phyloP scores from a whole-genome alignment of 495 filamentous ascomycete genomes.

The Lichenothelia convexa region DNA sequence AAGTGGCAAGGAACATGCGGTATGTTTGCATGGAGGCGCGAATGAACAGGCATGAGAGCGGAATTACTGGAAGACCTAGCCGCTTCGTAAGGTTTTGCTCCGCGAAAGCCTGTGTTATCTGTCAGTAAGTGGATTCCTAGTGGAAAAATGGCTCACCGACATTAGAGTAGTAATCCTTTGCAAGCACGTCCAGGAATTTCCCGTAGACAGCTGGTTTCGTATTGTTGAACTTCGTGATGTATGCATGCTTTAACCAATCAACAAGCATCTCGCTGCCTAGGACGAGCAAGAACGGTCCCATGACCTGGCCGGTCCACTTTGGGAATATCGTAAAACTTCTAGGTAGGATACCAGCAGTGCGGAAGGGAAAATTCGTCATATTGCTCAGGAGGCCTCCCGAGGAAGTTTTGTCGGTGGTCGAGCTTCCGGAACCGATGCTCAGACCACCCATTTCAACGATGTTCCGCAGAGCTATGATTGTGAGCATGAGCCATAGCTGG shows the following conservation, averaged over 20 bases:
- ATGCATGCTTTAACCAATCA: conserved; percentile 94
- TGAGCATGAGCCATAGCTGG: conserved; percentile 90
- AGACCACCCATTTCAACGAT: conserved; percentile 78
- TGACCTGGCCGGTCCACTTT: conserved; percentile 68
- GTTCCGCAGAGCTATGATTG: conserved; percentile 89
- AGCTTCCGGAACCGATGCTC: conserved; percentile 15
- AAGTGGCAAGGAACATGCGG: conserved; percentile 87
- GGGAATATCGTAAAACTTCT: conserved; percentile 79
- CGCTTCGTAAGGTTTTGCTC: conserved; percentile 78
- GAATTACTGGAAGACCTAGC: conserved; percentile 80
- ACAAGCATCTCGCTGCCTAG: conserved; percentile 93
- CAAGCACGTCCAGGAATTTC: conserved; percentile 76
- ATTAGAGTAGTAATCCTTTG: conserved; percentile 95
- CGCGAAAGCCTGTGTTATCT: conserved; percentile 54
- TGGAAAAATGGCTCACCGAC: conserved; percentile 24
- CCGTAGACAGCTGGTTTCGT: conserved; percentile 75
- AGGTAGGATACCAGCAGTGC: conserved; percentile 50
- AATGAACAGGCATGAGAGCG: conserved; percentile 87
- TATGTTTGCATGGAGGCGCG: conserved; percentile 90
- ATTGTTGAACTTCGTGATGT: conserved; percentile 97
- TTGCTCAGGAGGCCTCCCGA: conserved; percentile 24
- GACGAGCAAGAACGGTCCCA: conserved; percentile 82
- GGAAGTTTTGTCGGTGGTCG: neutral
- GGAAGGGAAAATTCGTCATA: conserved; percentile 27
- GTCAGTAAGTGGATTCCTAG: conserved; percentile 1